Conservation (phyloP, 2,329 filamentous ascomycete genomes). For the Cercospora canescens region DNA sequence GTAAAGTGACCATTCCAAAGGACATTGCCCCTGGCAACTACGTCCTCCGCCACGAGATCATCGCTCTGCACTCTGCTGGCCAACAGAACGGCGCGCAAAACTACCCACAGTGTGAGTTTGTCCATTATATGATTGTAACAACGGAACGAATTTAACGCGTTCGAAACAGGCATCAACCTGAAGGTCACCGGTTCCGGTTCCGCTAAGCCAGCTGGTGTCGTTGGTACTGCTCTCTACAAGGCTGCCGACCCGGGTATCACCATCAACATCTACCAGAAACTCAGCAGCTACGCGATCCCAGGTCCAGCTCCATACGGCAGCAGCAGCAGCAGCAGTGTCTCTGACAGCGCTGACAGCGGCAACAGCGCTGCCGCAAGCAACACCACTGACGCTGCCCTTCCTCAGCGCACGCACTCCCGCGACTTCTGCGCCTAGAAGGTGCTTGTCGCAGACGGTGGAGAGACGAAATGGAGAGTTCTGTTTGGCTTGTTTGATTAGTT, state of each 20-base stretch:
- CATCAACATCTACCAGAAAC: slow-evolving; percentile 58
- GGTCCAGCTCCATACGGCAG: slow-evolving; percentile 42
- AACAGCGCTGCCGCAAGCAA: not conserved
- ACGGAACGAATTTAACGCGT: not conserved
- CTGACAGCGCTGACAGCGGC: not conserved
- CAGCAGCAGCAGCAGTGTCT: not conserved
- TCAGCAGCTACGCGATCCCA: slow-evolving; percentile 52
- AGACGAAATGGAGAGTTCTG: slow-evolving; percentile 48
- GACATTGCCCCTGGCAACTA: slow-evolving; percentile 59
- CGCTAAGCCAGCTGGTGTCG: slow-evolving; percentile 46
- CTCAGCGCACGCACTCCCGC: slow-evolving; percentile 40
- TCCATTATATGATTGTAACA: not conserved
- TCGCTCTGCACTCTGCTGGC: slow-evolving; percentile 59
- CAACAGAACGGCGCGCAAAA: slow-evolving; percentile 46
- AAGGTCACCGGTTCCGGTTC: slow-evolving; percentile 58
- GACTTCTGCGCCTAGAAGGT: slow-evolving; percentile 39
- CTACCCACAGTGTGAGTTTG: slow-evolving; percentile 38
- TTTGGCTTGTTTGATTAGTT: slow-evolving; percentile 39
- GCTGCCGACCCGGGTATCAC: slow-evolving; percentile 58
- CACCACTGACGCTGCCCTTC: not conserved
- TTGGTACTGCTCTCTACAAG: slow-evolving; percentile 59
- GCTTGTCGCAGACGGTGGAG: slow-evolving; percentile 44
- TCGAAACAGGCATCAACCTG: slow-evolving; percentile 55
- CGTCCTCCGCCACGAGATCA: slow-evolving; percentile 60
- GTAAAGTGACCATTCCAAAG: slow-evolving; percentile 53